Evolutionary conservation across 495 filamentous ascomycete genomes (phyloP), one percentile per base, ranked within the genome.

Genomic region (Penicillium cinerascens): DNA sequence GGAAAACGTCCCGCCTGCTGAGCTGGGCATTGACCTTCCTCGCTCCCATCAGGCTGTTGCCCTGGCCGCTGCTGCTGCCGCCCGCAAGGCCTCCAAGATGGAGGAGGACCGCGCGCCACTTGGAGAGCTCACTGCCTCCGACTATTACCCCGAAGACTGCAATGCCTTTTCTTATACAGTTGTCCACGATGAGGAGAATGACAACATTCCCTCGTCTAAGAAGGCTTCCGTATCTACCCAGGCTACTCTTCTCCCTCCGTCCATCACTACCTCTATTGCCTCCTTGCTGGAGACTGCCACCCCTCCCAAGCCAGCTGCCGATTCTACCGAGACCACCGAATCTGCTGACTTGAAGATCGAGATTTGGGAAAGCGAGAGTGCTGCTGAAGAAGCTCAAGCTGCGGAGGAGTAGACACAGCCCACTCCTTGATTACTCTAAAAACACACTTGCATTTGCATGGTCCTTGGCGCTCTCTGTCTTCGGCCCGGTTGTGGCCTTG

Each of bases 1-100:
- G 75, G 93, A 98, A 75, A 98, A 98, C 60, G 85, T 95, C 16
- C 87, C 92, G 6, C 66, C 71, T 41, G 51, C 61, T 18, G 65
- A 76, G 29, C 44, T 73, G 29, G 72, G 67, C 4, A 55, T 72
- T 17, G 58, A 66, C 7, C 44, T 73, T 1, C 67, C 70, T 26
- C 52, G 47, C 23, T 60, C 68, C 17, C 52, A 23, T 13, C 52
- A 61, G 47, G 52, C 59, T n/a, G 72, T 72, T 23, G 63, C 61
- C 22, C 16, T 59, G 21, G 33, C 51, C 17, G 42, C 67, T 40
- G 44, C 67, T 13, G 56, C 57, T 3, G 56, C 52, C 15, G 61
- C 63, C n/a, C 65, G 56, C 39, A 73, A 72, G 42, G 61, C 63
- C 41, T 57, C 47, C 55, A 72, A 67, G 55, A 68, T 70, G 64